These are phyloP conservation scores for Murraya paniculata DNA, from an alignment of 345 rosid genomes.

Conservation along the genomic window DNA sequence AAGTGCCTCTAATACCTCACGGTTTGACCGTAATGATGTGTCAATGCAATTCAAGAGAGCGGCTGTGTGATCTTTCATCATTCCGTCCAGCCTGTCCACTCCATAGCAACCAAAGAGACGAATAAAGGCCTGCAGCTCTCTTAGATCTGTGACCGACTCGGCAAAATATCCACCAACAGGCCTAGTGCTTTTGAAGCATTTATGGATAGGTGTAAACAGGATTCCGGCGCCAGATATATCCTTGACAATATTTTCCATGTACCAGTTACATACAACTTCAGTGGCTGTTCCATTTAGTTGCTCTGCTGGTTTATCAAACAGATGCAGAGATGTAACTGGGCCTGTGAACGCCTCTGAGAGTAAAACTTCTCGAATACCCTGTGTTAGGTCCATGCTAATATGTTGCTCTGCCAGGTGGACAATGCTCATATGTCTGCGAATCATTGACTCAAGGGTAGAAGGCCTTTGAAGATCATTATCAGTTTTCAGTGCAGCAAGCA, in stretches of 20 bases:
- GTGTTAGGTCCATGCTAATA: slow-evolving; percentile 97
- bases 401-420: slow-evolving; percentile 98
- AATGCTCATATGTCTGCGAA: slow-evolving; percentile 84
- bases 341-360: slow-evolving; percentile 88
- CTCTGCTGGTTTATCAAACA: slow-evolving; percentile 70
- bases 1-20: slow-evolving; percentile 78
- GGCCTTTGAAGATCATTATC: slow-evolving; percentile 99
- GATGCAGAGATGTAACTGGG: slow-evolving; percentile 79
- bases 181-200: slow-evolving; percentile 93
- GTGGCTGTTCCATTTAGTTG: slow-evolving; percentile 79
- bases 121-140: slow-evolving; percentile 83
- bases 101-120: slow-evolving; percentile 95
- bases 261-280: slow-evolving; percentile 97
- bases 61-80: slow-evolving; percentile 96
- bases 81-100: slow-evolving; percentile 79
- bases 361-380: slow-evolving; percentile 85
- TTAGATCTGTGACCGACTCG: slow-evolving; percentile 87
- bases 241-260: slow-evolving; percentile 93
- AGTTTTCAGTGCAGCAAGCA: slow-evolving; percentile 70
- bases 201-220: slow-evolving; percentile 85
- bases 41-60: slow-evolving; percentile 94
- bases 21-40: slow-evolving; percentile 83
- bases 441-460: slow-evolving; percentile 76
- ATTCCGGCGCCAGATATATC: slow-evolving; percentile 94
- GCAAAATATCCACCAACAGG: slow-evolving; percentile 99